Percentiles rank a stretch among this genome's conserved stretches.
These are phyloP conservation scores for Globisporangium polare DNA, from an alignment of 352 stramenopile species.

Conservation along the genomic window DNA sequence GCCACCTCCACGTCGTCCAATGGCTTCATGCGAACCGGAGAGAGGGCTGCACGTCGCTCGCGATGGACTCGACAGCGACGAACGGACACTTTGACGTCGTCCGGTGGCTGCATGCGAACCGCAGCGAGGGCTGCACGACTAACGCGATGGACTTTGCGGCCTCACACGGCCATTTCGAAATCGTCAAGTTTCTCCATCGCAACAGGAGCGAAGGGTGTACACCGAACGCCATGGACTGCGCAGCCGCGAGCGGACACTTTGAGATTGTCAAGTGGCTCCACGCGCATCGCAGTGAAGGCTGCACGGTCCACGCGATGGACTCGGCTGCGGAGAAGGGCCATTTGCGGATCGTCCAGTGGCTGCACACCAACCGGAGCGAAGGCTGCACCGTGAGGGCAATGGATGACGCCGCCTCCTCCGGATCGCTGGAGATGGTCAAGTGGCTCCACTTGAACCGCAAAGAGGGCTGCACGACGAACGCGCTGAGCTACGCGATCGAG, in stretches of 20 bases:
- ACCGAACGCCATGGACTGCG: not conserved
- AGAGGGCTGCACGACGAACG: not conserved
- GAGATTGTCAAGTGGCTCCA: not conserved
- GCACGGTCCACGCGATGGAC: not conserved
- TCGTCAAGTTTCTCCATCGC: not conserved
- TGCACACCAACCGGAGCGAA: not conserved
- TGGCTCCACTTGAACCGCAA: not conserved
- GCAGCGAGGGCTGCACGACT: not conserved
- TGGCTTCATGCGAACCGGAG: conserved; percentile 27
- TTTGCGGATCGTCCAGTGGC: not conserved
- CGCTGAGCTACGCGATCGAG: not conserved
- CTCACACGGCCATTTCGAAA: not conserved
- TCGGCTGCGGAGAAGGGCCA: not conserved
- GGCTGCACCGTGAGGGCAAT: not conserved
- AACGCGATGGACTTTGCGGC: not conserved
- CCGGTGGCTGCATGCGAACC: not conserved
- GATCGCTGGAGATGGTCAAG: not conserved
- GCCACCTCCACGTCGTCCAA: conserved; percentile 25
- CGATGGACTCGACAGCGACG: not conserved
- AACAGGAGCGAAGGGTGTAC: not conserved
- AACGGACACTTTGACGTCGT: not conserved
- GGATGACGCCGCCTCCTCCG: not conserved
- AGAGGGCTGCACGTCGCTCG: not conserved
- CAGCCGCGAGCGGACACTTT: not conserved
- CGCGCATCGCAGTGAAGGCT: not conserved